phyloP scores from a whole-genome alignment of 1,284 basidiomycete species.

The Salmacisia buchloeana region DNA sequence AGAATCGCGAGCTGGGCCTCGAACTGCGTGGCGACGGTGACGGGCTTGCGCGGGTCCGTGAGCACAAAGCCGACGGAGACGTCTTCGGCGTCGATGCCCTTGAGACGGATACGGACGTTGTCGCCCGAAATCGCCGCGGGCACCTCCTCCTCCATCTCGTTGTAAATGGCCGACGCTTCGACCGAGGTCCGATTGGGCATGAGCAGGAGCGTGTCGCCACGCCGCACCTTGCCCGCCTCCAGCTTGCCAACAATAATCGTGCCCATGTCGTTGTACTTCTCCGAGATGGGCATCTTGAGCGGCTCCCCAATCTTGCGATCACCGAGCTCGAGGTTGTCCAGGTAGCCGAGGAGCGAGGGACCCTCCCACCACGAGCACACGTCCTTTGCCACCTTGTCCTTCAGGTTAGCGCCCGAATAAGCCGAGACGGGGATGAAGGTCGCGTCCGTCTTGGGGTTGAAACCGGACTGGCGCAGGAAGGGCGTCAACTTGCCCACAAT shows the following conservation, averaged over 20 bases:
- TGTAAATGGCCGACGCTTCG: conserved; percentile 43
- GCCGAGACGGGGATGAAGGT: conserved; percentile 49
- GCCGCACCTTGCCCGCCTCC: conserved; percentile 45
- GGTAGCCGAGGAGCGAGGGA: conserved; percentile 36
- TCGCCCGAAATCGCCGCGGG: conserved; percentile 49
- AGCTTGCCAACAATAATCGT: conserved; percentile 49
- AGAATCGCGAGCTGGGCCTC: conserved; percentile 50
- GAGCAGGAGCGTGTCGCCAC: conserved; percentile 40
- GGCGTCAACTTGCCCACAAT: conserved; percentile 45
- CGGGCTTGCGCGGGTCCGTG: conserved; percentile 39
- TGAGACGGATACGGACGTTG: conserved; percentile 49
- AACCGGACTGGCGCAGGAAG: conserved; percentile 42
- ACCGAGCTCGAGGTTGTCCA: conserved; percentile 42
- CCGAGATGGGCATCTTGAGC: conserved; percentile 49
- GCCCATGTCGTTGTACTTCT: conserved; percentile 51
- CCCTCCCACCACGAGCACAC: conserved; percentile 46
- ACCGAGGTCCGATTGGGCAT: conserved; percentile 46
- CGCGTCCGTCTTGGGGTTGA: conserved; percentile 49
- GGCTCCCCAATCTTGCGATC: conserved; percentile 47
- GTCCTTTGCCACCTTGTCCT: conserved; percentile 38
- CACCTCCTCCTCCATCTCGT: conserved; percentile 49
- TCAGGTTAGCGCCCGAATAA: conserved; percentile 47
- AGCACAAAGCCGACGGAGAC: conserved; percentile 45
- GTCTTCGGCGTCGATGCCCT: conserved; percentile 47
- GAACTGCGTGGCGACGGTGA: conserved; percentile 45